Conservation (phyloP, 2,329 filamentous ascomycete genomes). For the Penicillium olsonii region DNA sequence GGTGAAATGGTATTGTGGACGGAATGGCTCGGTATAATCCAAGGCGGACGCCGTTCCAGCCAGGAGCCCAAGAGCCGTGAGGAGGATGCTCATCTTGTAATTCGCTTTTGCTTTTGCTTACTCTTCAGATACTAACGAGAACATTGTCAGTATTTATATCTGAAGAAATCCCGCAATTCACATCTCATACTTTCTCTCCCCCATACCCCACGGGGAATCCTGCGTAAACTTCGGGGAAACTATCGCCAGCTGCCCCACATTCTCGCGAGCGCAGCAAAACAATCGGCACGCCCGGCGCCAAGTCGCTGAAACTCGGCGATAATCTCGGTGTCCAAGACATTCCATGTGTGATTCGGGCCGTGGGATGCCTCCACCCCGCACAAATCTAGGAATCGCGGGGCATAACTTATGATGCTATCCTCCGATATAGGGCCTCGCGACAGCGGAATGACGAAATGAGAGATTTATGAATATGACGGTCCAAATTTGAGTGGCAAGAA, state of each 20-base stretch:
- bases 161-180: not conserved
- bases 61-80: constrained; percentile 1
- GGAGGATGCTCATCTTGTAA: constrained; percentile 1
- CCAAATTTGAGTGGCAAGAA: not conserved
- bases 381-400: not conserved
- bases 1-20: constrained; percentile 14
- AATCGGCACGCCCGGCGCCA: constrained; percentile 1
- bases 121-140: not conserved
- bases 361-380: not conserved
- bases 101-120: not conserved
- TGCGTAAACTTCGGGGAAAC: too few species aligned
- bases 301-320: constrained; percentile 10
- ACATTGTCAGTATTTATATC: constrained; percentile 3
- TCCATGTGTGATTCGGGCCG: not conserved
- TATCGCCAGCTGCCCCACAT: not conserved
- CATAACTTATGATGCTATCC: not conserved
- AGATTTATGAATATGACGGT: not conserved
- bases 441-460: not conserved
- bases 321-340: constrained; percentile 2
- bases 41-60: constrained; percentile 8
- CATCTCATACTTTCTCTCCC: not conserved
- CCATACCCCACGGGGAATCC: constrained; percentile 13
- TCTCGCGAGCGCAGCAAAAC: not conserved
- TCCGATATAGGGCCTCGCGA: not conserved
- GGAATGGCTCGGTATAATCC: constrained; percentile 11